Percentiles rank a stretch among this genome's conserved stretches.
Evolutionary conservation across 805 yeast genomes (phyloP).

Genomic region (Priceomyces haplophilus): DNA sequence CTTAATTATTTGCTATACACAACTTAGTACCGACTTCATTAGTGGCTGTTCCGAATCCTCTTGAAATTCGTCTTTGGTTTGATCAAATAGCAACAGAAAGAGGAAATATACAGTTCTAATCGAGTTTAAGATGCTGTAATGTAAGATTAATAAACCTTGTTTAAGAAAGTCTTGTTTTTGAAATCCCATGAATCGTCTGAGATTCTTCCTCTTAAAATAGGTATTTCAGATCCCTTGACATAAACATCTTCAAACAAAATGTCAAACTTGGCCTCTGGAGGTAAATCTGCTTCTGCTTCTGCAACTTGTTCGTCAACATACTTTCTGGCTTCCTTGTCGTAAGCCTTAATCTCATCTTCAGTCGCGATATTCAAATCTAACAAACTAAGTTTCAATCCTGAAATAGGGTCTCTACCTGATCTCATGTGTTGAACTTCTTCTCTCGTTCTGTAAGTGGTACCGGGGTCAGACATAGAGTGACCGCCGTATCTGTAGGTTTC

Average conservation of each 20-base stretch:
- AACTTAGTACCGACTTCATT: not conserved
- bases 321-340: slow-evolving; percentile 95
- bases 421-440: slow-evolving; percentile 99
- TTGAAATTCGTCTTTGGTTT: not conserved
- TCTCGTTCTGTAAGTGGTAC: slow-evolving; percentile 99
- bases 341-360: slow-evolving; percentile 90
- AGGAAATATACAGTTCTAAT: not conserved
- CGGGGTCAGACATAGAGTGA: slow-evolving; percentile 99
- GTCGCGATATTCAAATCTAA: slow-evolving; percentile 81
- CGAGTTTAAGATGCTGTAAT: not conserved
- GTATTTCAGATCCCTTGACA: slow-evolving; percentile 90
- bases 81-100: not conserved
- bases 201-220: slow-evolving; percentile 93
- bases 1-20: not conserved
- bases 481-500: slow-evolving; percentile 99
- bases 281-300: slow-evolving; percentile 88
- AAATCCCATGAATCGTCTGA: slow-evolving; percentile 93
- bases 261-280: slow-evolving; percentile 94
- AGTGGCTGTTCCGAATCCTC: not conserved
- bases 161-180: slow-evolving; percentile 45
- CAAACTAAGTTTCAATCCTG: slow-evolving; percentile 86
- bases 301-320: slow-evolving; percentile 93
- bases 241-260: slow-evolving; percentile 95
- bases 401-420: slow-evolving; percentile 96
- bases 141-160: slow-evolving; percentile 40